Evolutionary conservation across 495 filamentous ascomycete species (phyloP), one percentile per base, ranked within the genome.

Genomic region (Pseudotulostoma volvatum): DNA sequence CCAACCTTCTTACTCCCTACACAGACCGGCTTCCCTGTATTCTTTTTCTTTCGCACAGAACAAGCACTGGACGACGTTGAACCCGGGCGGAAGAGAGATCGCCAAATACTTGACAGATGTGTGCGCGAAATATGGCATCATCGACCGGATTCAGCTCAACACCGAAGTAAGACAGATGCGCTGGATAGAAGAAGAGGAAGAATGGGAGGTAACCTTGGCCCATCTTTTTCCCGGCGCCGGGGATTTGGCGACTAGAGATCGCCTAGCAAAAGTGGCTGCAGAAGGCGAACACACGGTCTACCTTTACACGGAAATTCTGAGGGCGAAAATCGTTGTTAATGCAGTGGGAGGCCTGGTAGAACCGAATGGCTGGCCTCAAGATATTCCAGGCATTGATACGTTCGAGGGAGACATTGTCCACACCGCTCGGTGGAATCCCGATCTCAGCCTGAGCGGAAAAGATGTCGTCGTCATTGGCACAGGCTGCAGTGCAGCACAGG

Each of bases 1-100:
- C n/a, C n/a, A n/a, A n/a, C n/a, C n/a, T n/a, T n/a, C n/a, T n/a
- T 14, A 33, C 15, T 17, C 7, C 37, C 16, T 44, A 21, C 33
- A 31, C 14, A 70, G 65, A 5, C 71, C 69, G 20, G 71, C 75
- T 1, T 35, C 66, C 1, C 66, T 78, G 16, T 81, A 81, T 51
- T 71, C 63, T 31, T 77, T 77, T 51, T 74, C 69, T 0, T 81
- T 81, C 43, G 59, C 63, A 3, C 61, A 60, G 15, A 80, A 80
- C 47, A 52, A 61, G 15, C 51, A 63, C 30, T 81, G 77, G 74
- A 67, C 65, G 0, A 61, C 61, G 4, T 48, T 72, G 18, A 60
- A 73, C 49, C 73, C 76, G 1, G 44, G 65, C 2, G 68, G 66
- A 2, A 46, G 50, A 9, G 77, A 81, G 47, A 67, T 81, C 28